Conservation (phyloP, 495 filamentous ascomycete species). For the Aspergillus diversus region DNA sequence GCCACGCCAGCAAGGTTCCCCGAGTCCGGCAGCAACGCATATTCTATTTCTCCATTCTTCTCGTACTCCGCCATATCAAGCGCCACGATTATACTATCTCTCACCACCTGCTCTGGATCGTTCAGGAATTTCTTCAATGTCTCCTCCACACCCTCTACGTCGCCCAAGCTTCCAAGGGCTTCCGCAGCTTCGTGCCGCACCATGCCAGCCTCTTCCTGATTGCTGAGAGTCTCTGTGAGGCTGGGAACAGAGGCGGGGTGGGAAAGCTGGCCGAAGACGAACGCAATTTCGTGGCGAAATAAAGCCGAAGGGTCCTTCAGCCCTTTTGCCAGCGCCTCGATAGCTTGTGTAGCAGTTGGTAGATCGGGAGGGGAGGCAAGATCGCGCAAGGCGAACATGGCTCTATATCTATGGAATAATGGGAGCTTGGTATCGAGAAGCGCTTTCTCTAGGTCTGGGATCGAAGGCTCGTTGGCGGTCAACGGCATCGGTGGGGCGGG, state of each 20-base stretch:
- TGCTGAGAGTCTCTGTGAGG: slow-evolving; percentile 74
- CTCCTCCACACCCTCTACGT: slow-evolving; percentile 89
- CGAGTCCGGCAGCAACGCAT: slow-evolving; percentile 79
- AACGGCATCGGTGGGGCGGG: slow-evolving; percentile 87
- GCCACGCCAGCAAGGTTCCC: slow-evolving; percentile 36
- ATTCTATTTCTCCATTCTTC: slow-evolving; percentile 84
- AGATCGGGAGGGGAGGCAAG: slow-evolving; percentile 89
- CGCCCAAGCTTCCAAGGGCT: slow-evolving; percentile 92
- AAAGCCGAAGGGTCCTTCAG: slow-evolving; percentile 85
- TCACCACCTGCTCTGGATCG: slow-evolving; percentile 89
- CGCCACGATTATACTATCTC: slow-evolving; percentile 92
- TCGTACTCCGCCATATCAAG: slow-evolving; percentile 98
- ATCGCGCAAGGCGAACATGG: slow-evolving; percentile 96
- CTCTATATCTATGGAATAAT: slow-evolving; percentile 91
- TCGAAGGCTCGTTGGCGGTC: slow-evolving; percentile 56
- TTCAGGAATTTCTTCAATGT: slow-evolving; percentile 81
- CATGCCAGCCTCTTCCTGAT: slow-evolving; percentile 86
- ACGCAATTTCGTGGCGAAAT: slow-evolving; percentile 98
- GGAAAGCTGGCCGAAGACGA: slow-evolving; percentile 94
- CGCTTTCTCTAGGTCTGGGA: slow-evolving; percentile 72
- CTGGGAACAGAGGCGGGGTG: slow-evolving; percentile 96
- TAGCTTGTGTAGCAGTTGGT: slow-evolving; percentile 80
- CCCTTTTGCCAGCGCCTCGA: slow-evolving; percentile 83
- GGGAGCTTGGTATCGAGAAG: slow-evolving; percentile 78
- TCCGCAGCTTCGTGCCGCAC: slow-evolving; percentile 97